Percentiles rank a stretch among this genome's conserved stretches.
Evolutionary conservation across 2,329 filamentous ascomycete genomes (phyloP).

Genomic region (Colletotrichum sp.): DNA sequence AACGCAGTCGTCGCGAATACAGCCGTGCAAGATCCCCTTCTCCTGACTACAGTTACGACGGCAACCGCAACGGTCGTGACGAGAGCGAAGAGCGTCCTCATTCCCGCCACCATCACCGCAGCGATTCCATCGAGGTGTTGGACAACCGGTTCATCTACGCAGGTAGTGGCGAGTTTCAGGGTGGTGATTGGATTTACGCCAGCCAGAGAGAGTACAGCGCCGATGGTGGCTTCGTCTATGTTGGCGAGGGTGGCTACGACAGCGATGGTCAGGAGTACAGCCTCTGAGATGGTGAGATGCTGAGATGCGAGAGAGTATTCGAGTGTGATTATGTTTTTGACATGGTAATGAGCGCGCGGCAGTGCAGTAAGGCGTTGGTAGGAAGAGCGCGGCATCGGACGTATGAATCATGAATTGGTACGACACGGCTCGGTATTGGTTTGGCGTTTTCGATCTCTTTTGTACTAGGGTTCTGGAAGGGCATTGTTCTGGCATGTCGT

Average conservation of each 20-base stretch:
- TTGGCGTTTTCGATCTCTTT: background rate
- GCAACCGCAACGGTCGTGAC: background rate
- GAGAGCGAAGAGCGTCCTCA: background rate
- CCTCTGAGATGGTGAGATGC: rapidly evolving
- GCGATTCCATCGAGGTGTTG: background rate
- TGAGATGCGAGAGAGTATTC: background rate
- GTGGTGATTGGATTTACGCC: background rate
- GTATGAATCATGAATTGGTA: background rate
- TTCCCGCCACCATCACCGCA: background rate
- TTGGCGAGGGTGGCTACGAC: background rate
- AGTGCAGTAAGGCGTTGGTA: background rate
- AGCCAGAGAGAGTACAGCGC: background rate
- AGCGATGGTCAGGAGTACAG: background rate
- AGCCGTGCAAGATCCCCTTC: background rate
- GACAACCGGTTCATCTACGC: background rate
- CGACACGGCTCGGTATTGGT: background rate
- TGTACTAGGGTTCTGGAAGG: background rate
- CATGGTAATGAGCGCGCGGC: background rate
- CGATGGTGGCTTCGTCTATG: background rate
- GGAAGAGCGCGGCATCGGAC: background rate
- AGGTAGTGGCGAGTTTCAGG: background rate
- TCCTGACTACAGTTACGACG: background rate
- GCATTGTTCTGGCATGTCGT: background rate
- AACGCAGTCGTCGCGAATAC: background rate
- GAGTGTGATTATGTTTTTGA: rapidly evolving